These are phyloP conservation scores for Gaeumannomyces tritici DNA, from an alignment of 2,329 filamentous ascomycete genomes.

Conservation along the genomic window DNA sequence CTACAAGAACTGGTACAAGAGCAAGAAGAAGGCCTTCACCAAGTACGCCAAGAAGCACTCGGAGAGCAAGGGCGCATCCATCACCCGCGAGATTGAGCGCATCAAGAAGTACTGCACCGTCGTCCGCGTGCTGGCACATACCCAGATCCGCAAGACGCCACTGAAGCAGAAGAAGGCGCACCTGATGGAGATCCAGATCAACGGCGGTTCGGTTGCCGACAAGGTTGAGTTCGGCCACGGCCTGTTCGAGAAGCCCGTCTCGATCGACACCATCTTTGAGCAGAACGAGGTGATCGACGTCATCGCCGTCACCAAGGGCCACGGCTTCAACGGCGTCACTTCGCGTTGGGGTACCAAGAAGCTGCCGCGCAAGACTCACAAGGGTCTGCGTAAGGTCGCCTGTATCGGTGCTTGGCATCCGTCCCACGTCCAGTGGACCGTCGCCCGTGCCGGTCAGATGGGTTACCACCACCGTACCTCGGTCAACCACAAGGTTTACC, in stretches of 20 bases:
- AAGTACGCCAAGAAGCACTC: slow-evolving; percentile 99
- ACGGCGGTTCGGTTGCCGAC: slow-evolving; percentile 89
- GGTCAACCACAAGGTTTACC: slow-evolving; percentile 99
- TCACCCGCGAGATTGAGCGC: slow-evolving; percentile 96
- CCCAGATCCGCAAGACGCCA: slow-evolving; percentile 97
- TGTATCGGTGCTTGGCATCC: slow-evolving; percentile 99
- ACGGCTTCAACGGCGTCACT: slow-evolving; percentile 97
- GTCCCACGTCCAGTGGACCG: slow-evolving; percentile 99
- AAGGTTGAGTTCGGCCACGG: slow-evolving; percentile 95
- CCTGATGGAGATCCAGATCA: slow-evolving; percentile 99
- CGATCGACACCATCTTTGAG: slow-evolving; percentile 92
- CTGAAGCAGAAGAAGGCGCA: slow-evolving; percentile 99
- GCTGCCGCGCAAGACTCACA: slow-evolving; percentile 99
- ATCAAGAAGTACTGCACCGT: slow-evolving; percentile 99
- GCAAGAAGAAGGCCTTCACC: slow-evolving; percentile 99
- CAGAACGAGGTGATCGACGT: slow-evolving; percentile 99
- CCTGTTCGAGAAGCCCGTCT: slow-evolving; percentile 98
- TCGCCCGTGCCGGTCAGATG: slow-evolving; percentile 98
- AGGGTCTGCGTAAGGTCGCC: slow-evolving; percentile 99
- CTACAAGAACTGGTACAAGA: slow-evolving; percentile 99
- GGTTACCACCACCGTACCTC: slow-evolving; percentile 99
- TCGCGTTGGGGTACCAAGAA: slow-evolving; percentile 99
- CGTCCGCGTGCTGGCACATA: slow-evolving; percentile 98
- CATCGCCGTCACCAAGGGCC: slow-evolving; percentile 99
- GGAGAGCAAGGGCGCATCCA: slow-evolving; percentile 78